phyloP scores from a whole-genome alignment of 805 yeast species.

The Millerago galiae region DNA sequence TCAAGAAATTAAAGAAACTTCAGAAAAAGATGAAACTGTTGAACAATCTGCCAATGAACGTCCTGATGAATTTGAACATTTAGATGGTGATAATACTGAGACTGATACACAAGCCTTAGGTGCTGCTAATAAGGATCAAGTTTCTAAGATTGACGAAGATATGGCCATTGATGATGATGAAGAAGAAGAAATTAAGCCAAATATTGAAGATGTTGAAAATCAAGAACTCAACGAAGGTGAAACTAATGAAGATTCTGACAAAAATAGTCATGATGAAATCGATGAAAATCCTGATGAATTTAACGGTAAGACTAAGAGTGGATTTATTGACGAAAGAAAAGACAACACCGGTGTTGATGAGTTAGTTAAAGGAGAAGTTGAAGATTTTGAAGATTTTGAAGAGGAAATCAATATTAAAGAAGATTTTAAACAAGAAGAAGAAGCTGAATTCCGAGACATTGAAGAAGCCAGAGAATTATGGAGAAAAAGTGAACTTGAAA shows the following conservation, averaged over 20 bases:
- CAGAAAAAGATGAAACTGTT: conserved; percentile 38
- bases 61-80: conserved; percentile 83
- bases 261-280: conserved; percentile 20
- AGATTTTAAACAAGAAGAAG: conserved; percentile 20
- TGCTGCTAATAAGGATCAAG: conserved; percentile 74
- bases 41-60: conserved; percentile 55
- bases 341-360: conserved; percentile 26
- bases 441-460: conserved; percentile 37
- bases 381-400: conserved; percentile 21
- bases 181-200: conserved; percentile 27
- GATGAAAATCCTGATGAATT: conserved; percentile 37
- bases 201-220: conserved; percentile 28
- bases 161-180: conserved; percentile 75
- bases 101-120: conserved; percentile 90
- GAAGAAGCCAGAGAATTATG: conserved; percentile 75
- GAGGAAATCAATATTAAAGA: conserved; percentile 20
- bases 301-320: conserved; percentile 45
- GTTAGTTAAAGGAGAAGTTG: conserved; percentile 24
- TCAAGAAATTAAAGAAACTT: conserved; percentile 75
- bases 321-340: conserved; percentile 43
- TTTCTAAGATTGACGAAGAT: conserved; percentile 70
- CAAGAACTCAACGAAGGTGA: conserved; percentile 29
- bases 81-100: conserved; percentile 73
- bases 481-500: conserved; percentile 77
- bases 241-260: conserved; percentile 18